Conservation (phyloP, 2,329 filamentous ascomycete genomes). For the Aspergillus aculeatinus region DNA sequence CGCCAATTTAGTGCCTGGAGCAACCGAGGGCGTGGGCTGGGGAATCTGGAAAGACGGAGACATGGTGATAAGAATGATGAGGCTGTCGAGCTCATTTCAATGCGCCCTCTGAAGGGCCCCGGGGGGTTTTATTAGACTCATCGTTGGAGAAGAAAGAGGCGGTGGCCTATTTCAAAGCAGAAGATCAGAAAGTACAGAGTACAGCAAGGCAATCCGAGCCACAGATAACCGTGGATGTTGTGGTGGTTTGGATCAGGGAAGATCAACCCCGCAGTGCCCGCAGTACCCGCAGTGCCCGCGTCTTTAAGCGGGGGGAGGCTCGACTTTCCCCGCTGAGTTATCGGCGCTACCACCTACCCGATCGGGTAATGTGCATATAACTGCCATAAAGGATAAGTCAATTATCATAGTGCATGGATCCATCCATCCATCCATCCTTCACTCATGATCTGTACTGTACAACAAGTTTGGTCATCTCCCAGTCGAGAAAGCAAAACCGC, state of each 20-base stretch:
- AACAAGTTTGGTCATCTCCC: background rate
- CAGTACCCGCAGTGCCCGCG: background rate
- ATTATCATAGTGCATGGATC: background rate
- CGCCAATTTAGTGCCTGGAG: background rate
- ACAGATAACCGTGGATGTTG: background rate
- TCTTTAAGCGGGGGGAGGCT: background rate
- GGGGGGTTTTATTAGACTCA: background rate
- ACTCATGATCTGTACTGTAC: background rate
- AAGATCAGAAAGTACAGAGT: background rate
- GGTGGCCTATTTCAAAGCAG: background rate
- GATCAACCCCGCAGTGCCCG: background rate
- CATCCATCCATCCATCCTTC: background rate
- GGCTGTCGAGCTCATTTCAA: background rate
- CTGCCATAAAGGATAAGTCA: background rate
- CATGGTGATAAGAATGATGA: slow-evolving; percentile 1
- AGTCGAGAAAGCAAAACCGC: background rate
- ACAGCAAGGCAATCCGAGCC: slow-evolving; percentile 1
- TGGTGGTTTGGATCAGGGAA: background rate
- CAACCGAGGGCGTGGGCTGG: background rate
- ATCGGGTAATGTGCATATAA: slow-evolving; percentile 14
- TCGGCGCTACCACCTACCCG: slow-evolving; percentile 18
- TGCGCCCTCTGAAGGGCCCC: background rate
- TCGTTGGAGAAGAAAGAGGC: background rate
- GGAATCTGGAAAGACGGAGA: slow-evolving; percentile 3
- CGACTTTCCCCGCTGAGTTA: slow-evolving; percentile 9